Percentiles rank a stretch among this genome's conserved stretches.
phyloP scores from a whole-genome alignment of 495 filamentous ascomycete species.

The Cudoniella acicularis region DNA sequence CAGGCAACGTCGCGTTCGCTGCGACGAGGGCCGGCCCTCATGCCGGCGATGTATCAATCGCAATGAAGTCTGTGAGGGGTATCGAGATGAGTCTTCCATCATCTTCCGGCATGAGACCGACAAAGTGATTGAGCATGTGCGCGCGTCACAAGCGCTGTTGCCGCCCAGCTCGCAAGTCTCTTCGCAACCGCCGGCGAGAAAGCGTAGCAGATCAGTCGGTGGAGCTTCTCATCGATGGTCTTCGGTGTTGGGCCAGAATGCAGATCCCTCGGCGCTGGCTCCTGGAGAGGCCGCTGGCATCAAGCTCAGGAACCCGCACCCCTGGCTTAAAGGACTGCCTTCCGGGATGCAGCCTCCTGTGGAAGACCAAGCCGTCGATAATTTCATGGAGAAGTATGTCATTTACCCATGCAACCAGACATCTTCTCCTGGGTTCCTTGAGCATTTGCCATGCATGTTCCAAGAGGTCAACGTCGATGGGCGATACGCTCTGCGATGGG shows the following conservation, averaged over 20 bases:
- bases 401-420: constrained; percentile 32
- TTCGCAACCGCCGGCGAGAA: constrained; percentile 5
- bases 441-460: constrained; percentile 32
- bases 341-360: constrained; percentile 1
- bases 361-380: constrained; percentile 28
- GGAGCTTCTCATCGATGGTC: background rate
- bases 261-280: constrained; percentile 21
- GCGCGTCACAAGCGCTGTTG: background rate
- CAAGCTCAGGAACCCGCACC: constrained; percentile 2
- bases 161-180: constrained; percentile 1
- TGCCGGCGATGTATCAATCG: constrained; percentile 31
- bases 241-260: constrained; percentile 1
- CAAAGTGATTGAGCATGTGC: constrained; percentile 20
- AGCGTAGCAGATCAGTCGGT: constrained; percentile 1
- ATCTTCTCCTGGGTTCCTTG: constrained; percentile 32
- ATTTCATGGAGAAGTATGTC: constrained; percentile 34
- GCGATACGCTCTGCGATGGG: constrained; percentile 33
- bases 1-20: constrained; percentile 18
- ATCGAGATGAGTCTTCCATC: constrained; percentile 29
- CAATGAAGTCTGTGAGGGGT: constrained; percentile 29
- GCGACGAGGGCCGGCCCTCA: constrained; percentile 27
- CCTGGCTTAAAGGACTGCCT: constrained; percentile 13
- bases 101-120: constrained; percentile 31
- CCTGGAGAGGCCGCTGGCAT: constrained; percentile 11
- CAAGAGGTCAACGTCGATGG: constrained; percentile 31